Evolutionary conservation across 768 basidiomycete species (phyloP).

Genomic region (Rhizopogon sp.): DNA sequence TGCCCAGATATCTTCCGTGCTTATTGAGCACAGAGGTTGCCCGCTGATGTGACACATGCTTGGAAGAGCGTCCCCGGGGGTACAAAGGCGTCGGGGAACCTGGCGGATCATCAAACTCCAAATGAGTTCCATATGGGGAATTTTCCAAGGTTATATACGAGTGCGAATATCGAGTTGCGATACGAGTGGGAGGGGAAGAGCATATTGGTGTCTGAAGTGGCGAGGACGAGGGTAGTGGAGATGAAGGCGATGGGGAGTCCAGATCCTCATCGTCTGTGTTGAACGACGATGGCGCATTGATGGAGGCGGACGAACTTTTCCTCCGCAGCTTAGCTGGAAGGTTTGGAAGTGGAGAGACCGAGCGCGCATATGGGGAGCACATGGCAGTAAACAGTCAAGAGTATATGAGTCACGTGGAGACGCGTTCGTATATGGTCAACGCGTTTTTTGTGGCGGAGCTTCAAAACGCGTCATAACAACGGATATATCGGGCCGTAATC

Average conservation of each 20-base stretch:
- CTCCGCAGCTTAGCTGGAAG: constrained; percentile 18
- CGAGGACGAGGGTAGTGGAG: constrained; percentile 17
- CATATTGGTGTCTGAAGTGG: constrained; percentile 13
- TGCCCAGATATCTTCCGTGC: not conserved
- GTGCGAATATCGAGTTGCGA: not conserved
- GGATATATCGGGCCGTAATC: no score
- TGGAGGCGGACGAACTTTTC: constrained; percentile 17
- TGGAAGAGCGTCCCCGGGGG: not conserved
- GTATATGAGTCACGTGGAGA: constrained; percentile 27
- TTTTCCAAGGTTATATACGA: not conserved
- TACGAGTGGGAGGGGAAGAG: not conserved
- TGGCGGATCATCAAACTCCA: not conserved
- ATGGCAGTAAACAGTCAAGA: constrained; percentile 23
- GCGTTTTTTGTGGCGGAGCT: constrained; percentile 32
- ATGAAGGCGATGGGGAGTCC: constrained; percentile 8
- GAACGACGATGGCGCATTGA: constrained; percentile 3
- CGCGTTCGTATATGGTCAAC: constrained; percentile 17
- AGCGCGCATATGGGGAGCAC: constrained; percentile 11
- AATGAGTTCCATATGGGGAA: no score
- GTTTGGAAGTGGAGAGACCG: constrained; percentile 6
- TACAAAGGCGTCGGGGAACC: constrained; percentile 4
- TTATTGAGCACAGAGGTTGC: not conserved
- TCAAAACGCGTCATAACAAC: constrained; percentile 5
- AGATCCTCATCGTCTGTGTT: not conserved
- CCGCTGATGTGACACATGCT: not conserved